Percentiles rank a stretch among this genome's conserved stretches.
Conservation (phyloP, 768 basidiomycete genomes). For the Boletus reticulatus region DNA sequence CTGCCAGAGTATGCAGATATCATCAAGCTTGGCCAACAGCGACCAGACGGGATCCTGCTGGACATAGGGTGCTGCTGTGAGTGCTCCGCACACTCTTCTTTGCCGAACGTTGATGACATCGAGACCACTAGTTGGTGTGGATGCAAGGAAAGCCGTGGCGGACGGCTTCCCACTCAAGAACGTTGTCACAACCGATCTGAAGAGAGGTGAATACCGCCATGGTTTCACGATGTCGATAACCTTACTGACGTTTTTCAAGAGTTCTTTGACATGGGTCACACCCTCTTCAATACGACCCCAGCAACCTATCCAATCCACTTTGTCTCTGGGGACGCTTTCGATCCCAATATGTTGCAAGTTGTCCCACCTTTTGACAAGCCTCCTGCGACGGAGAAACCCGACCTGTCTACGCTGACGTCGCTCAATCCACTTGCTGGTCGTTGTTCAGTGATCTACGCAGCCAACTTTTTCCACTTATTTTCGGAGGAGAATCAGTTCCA, state of each 20-base stretch:
- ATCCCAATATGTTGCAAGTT: constrained; percentile 40
- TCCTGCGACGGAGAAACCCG: constrained; percentile 23
- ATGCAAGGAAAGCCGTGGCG: constrained; percentile 37
- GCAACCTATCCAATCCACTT: constrained; percentile 52
- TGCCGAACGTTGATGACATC: neutral
- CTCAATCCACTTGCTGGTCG: constrained; percentile 48
- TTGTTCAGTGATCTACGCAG: constrained; percentile 49
- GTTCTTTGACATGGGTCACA: constrained; percentile 59
- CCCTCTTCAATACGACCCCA: constrained; percentile 55
- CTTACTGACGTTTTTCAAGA: constrained; percentile 31
- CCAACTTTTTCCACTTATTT: constrained; percentile 46
- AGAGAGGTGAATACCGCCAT: constrained; percentile 25
- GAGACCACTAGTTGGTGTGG: constrained; percentile 23
- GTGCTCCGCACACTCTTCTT: constrained; percentile 4
- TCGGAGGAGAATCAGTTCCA: constrained; percentile 26
- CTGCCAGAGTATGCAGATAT: constrained; percentile 23
- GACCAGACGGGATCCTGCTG: constrained; percentile 37
- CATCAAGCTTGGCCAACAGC: constrained; percentile 37
- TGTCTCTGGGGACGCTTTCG: constrained; percentile 54
- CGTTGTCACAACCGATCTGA: constrained; percentile 39
- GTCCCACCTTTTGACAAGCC: constrained; percentile 28
- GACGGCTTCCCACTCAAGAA: constrained; percentile 46
- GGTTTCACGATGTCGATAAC: neutral
- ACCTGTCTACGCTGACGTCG: constrained; percentile 36
- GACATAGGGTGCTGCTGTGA: constrained; percentile 48